Conservation (phyloP, 2,329 filamentous ascomycete genomes). For the Gyromitra esculenta region DNA sequence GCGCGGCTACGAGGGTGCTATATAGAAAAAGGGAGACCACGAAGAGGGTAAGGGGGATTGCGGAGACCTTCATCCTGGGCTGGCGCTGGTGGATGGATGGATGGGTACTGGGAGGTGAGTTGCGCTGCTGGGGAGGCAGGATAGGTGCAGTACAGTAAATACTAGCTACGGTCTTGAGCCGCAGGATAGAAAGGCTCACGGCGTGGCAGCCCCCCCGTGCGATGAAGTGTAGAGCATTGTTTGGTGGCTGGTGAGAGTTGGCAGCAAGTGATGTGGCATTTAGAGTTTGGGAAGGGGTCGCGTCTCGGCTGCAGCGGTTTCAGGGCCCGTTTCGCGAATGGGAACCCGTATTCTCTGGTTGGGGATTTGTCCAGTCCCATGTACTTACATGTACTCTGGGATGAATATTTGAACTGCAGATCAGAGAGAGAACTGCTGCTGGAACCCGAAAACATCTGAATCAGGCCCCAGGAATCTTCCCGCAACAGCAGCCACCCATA, state of each 20-base stretch:
- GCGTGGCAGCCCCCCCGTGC: too few species aligned
- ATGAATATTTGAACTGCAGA: too few species aligned
- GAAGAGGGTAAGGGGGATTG: neutral
- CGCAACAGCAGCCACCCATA: too few species aligned
- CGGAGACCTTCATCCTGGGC: constrained; percentile 12
- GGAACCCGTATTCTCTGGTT: too few species aligned
- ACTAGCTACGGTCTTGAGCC: too few species aligned
- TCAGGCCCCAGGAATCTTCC: neutral
- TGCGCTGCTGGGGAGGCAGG: too few species aligned
- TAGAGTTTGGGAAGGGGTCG: neutral
- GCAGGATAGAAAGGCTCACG: too few species aligned
- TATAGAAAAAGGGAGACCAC: neutral
- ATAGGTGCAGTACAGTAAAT: too few species aligned
- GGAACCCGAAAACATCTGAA: neutral
- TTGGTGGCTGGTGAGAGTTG: neutral
- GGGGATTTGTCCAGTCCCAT: neutral
- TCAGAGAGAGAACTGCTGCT: too few species aligned
- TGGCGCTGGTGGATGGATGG: neutral
- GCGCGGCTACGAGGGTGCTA: neutral
- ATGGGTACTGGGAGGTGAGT: neutral
- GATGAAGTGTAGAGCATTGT: neutral
- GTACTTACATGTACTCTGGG: neutral
- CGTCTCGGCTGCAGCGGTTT: neutral
- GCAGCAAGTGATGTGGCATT: neutral
- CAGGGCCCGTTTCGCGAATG: neutral